Evolutionary conservation across 2,329 filamentous ascomycete genomes (phyloP).

Genomic region (Aspergillus fischeri): DNA sequence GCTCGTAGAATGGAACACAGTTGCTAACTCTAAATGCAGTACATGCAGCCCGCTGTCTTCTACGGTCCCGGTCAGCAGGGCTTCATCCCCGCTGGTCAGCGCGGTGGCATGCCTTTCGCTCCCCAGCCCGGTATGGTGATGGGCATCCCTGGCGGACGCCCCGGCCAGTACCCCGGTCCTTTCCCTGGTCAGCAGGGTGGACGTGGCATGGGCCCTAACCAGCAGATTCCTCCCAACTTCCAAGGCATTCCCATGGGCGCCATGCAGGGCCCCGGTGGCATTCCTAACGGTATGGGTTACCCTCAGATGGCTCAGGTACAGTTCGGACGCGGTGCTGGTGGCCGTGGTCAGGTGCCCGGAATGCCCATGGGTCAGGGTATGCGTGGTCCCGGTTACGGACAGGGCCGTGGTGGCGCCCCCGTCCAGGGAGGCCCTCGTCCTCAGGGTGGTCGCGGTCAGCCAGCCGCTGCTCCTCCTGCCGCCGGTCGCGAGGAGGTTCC

Average conservation of each 20-base stretch:
- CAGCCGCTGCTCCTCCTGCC: conserved; percentile 31
- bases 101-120: conserved; percentile 60
- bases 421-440: conserved; percentile 35
- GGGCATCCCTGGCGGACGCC: conserved; percentile 73
- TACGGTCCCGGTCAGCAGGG: conserved; percentile 69
- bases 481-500: conserved; percentile 36
- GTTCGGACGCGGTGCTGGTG: conserved; percentile 63
- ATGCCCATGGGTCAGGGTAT: conserved; percentile 63
- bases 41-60: conserved; percentile 89
- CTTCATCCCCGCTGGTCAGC: conserved; percentile 54
- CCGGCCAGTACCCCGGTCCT: conserved; percentile 75
- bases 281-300: conserved; percentile 74
- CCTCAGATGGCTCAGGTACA: conserved; percentile 79
- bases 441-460: conserved; percentile 41
- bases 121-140: conserved; percentile 52
- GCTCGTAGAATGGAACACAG: background rate
- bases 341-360: conserved; percentile 63
- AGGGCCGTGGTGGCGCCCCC: conserved; percentile 43
- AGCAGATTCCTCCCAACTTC: conserved; percentile 85
- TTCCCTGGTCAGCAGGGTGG: conserved; percentile 83
- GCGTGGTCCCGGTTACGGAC: conserved; percentile 44
- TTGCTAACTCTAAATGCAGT: conserved; percentile 40
- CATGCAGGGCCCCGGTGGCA: conserved; percentile 61
- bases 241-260: conserved; percentile 62
- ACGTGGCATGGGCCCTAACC: conserved; percentile 75